Evolutionary conservation across 2,329 filamentous ascomycete species (phyloP), one percentile per base, ranked within the genome.

Genomic region (Ceratocystis albifundus): DNA sequence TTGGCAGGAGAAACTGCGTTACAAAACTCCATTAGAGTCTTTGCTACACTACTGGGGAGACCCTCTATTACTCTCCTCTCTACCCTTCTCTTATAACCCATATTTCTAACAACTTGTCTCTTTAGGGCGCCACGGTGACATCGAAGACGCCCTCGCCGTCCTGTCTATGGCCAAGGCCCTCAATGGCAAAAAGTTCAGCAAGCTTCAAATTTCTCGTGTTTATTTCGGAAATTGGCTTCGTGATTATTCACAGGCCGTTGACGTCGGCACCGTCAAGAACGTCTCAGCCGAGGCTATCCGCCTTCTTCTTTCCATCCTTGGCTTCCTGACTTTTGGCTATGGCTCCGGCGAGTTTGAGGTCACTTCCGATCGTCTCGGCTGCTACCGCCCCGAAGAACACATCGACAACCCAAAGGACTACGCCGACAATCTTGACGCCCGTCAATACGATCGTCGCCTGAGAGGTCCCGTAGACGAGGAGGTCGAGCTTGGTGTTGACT

Each of bases 191-290:
- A 95, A 92, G 73, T 96, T 96, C 77, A 85, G 83, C 79, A 94
- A 94, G 78, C 84, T 96, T 72, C 88, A 87, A 73, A 88, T 96
- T 69, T 89, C 92, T 70, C 85, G 91, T 69, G 89, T 95, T 69
- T 96, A 96, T 79, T 96, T 96, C 78, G 92, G 92, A 70, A 96
- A 96, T 79, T 96, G 92, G 92, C 84, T 96, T 44, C 84, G 83
- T 68, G 92, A 96, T 76, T 96, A 96, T 77, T 94, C 89, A 65
- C 92, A 96, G 76, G 92, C 91, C 69, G 89, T 96, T 71, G 92
- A 96, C 75, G 89, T 96, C 62, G 92, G 90, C 69, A 95, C 90
- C 3, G 84, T 96, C 77, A 96, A 96, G 78, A 84, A 87, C 71
- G 91, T 96, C 69, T 93, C 89, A 66, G 88, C 90, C 64, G 90